Conservation (phyloP, 768 basidiomycete species). For the Naganishia antarctica region DNA sequence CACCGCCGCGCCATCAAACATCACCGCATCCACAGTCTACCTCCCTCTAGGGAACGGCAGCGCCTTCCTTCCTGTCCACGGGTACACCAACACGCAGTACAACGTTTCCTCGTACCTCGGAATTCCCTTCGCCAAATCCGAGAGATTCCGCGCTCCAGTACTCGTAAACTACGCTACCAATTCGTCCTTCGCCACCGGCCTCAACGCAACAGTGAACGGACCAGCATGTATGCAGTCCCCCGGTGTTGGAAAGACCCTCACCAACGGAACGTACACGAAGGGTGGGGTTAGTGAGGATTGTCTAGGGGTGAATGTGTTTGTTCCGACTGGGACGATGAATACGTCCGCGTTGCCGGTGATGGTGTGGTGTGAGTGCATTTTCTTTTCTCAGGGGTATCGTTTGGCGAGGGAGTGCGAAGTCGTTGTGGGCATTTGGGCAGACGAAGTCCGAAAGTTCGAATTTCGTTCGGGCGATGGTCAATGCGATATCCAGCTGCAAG, state of each 20-base stretch:
- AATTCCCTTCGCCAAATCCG: conserved; percentile 45
- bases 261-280: conserved; percentile 3
- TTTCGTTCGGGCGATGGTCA: too few relatives aligned
- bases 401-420: neutral
- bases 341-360: conserved; percentile 51
- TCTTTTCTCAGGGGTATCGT: neutral
- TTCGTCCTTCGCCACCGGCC: conserved; percentile 20
- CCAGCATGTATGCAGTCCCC: conserved; percentile 41
- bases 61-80: too few relatives aligned
- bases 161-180: conserved; percentile 30
- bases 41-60: too few relatives aligned
- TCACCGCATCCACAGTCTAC: too few relatives aligned
- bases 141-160: conserved; percentile 37
- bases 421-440: conserved; percentile 53
- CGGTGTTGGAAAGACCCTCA: conserved; percentile 11
- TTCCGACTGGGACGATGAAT: conserved; percentile 47
- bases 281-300: conserved; percentile 53
- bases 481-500: too few relatives aligned
- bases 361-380: conserved; percentile 48
- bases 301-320: conserved; percentile 54
- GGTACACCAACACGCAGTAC: conserved; percentile 27
- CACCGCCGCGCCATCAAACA: too few relatives aligned
- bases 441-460: neutral
- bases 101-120: conserved; percentile 40
- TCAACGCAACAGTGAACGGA: conserved; percentile 35